Evolutionary conservation across 164 flowering plant genomes (phyloP).

Genomic region (Dillenia turbinata): DNA sequence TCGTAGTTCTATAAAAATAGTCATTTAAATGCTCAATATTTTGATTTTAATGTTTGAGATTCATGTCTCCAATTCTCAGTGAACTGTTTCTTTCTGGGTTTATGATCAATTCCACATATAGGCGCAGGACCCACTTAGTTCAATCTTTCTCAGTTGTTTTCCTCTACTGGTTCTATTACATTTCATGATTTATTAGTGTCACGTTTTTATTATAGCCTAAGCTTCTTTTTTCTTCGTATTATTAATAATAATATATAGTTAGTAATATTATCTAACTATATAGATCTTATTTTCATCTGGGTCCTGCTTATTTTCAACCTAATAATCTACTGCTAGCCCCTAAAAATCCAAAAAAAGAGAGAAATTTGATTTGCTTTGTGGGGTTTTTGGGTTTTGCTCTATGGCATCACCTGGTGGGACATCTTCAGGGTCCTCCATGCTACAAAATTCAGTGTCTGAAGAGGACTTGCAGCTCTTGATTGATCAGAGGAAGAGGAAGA

Average conservation of each 20-base stretch:
- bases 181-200: constrained; percentile 40
- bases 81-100: constrained; percentile 78
- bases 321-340: not conserved
- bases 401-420: constrained; percentile 69
- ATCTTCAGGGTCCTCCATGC: constrained; percentile 35
- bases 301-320: constrained; percentile 19
- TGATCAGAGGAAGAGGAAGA: constrained; percentile 66
- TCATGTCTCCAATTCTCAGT: constrained; percentile 74
- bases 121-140: constrained; percentile 72
- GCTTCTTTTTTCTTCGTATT: not conserved
- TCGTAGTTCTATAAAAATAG: too few relatives aligned
- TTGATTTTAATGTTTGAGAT: constrained; percentile 37
- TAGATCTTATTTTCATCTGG: constrained; percentile 12
- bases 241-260: too few relatives aligned
- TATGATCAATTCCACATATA: constrained; percentile 46
- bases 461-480: constrained; percentile 39
- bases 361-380: not conserved
- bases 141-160: constrained; percentile 90
- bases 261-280: constrained; percentile 4
- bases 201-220: not conserved
- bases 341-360: not conserved
- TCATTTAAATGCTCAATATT: constrained; percentile 21
- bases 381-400: not conserved
- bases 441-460: constrained; percentile 52
- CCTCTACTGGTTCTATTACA: constrained; percentile 93